These are phyloP conservation scores for Oryza glumipatula DNA, from an alignment of 176 grass and related monocot genomes.

Conservation along the genomic window DNA sequence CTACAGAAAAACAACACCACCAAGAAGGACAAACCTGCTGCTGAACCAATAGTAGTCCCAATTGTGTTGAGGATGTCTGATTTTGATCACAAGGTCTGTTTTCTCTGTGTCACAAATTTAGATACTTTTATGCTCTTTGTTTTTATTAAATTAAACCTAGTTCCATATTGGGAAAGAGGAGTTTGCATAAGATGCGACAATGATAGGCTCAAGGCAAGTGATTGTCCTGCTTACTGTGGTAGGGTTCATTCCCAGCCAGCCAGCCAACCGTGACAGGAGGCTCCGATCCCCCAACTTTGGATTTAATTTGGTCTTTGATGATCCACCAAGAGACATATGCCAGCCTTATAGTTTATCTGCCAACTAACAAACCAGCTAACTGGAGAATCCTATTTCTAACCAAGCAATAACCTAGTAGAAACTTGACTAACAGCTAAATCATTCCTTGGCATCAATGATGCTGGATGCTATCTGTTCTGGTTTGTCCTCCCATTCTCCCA, in stretches of 20 bases:
- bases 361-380: background rate
- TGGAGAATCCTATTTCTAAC: background rate
- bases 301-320: background rate
- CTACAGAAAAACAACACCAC: slow-evolving; percentile 40
- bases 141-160: background rate
- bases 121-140: slow-evolving; percentile 20
- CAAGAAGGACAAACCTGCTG: slow-evolving; percentile 70
- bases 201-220: background rate
- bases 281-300: no score
- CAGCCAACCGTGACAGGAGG: no score
- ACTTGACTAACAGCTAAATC: background rate
- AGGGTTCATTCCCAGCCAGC: no score
- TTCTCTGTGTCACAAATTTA: slow-evolving; percentile 27
- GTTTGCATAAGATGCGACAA: background rate
- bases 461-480: background rate
- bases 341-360: background rate
- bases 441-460: background rate
- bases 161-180: background rate
- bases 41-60: slow-evolving; percentile 84
- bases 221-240: background rate
- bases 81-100: slow-evolving; percentile 94
- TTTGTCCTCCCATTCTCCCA: background rate
- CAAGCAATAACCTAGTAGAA: background rate
- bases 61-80: slow-evolving; percentile 96
- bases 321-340: background rate